These are phyloP conservation scores for Nothophaeocryptopus gaeumannii DNA, from an alignment of 2,329 filamentous ascomycete species.

Conservation along the genomic window DNA sequence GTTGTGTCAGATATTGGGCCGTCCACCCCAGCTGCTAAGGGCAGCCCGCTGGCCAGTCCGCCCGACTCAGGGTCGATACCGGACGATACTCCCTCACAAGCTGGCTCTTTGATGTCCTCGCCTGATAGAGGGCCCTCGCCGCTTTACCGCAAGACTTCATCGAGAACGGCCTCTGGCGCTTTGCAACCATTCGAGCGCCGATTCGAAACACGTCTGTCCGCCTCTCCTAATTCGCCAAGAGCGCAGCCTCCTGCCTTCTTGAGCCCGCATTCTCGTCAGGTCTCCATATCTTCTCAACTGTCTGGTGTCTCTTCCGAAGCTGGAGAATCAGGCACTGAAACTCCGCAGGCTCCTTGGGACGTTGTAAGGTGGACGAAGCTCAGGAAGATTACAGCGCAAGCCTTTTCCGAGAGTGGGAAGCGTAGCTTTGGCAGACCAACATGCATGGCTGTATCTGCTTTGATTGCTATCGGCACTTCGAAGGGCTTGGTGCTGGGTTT, in stretches of 20 bases:
- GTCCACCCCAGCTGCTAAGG: conserved; percentile 19
- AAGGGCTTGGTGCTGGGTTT: conserved; percentile 95
- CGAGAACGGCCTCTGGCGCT: conserved; percentile 70
- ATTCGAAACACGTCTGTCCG: conserved; percentile 82
- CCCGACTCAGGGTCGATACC: conserved; percentile 70
- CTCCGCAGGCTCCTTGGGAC: conserved; percentile 83
- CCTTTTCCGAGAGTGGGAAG: conserved; percentile 88
- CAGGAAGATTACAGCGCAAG: conserved; percentile 81
- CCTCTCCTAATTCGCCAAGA: conserved; percentile 62
- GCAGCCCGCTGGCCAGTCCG: conserved; percentile 58
- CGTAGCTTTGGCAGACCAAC: conserved; percentile 91
- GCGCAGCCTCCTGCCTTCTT: conserved; percentile 75
- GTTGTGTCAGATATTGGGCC: conserved; percentile 22
- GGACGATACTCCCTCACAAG: conserved; percentile 80
- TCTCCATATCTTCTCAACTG: conserved; percentile 33
- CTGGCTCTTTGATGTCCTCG: conserved; percentile 59
- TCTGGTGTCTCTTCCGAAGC: conserved; percentile 70
- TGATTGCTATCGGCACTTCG: conserved; percentile 85
- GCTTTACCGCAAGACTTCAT: conserved; percentile 57
- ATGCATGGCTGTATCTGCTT: conserved; percentile 81
- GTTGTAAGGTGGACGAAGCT: conserved; percentile 94
- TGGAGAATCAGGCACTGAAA: conserved; percentile 47
- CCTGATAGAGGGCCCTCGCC: conserved; percentile 72
- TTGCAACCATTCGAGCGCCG: conserved; percentile 91
- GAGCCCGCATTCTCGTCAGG: conserved; percentile 71